Evolutionary conservation across 805 yeast species (phyloP).

Genomic region (Dipodascus albidus): DNA sequence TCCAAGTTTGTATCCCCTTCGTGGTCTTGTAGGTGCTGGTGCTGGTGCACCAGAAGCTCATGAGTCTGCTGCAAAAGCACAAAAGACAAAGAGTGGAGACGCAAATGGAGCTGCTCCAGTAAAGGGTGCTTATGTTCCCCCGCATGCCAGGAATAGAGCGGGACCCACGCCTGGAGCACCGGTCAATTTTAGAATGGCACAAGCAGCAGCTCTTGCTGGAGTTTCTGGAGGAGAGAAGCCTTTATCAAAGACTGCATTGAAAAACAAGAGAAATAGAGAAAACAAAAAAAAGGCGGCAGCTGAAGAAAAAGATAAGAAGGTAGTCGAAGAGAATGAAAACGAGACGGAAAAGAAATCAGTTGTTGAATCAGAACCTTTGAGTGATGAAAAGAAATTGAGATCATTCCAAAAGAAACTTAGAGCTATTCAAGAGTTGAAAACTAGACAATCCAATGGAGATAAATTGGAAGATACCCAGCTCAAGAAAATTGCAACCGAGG

Average conservation of each 20-base stretch:
- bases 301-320: slow-evolving; percentile 34
- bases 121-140: slow-evolving; percentile 92
- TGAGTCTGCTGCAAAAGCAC: slow-evolving; percentile 46
- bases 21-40: slow-evolving; percentile 22
- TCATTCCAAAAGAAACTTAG: slow-evolving; percentile 83
- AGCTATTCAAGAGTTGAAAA: slow-evolving; percentile 86
- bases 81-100: slow-evolving; percentile 21
- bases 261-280: slow-evolving; percentile 33
- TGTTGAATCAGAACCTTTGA: slow-evolving; percentile 24
- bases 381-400: slow-evolving; percentile 85
- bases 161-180: slow-evolving; percentile 9
- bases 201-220: slow-evolving; percentile 10
- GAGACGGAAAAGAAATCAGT: slow-evolving; percentile 5
- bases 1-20: slow-evolving; percentile 43
- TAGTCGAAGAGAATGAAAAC: slow-evolving; percentile 35
- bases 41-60: slow-evolving; percentile 51
- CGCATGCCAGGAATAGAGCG: slow-evolving; percentile 62
- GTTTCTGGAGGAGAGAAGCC: slow-evolving; percentile 8
- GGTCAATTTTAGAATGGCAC: not conserved
- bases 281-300: slow-evolving; percentile 26
- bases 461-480: slow-evolving; percentile 87
- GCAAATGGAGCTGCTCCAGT: slow-evolving; percentile 39
- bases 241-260: slow-evolving; percentile 36
- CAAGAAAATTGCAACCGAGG: slow-evolving; percentile 80
- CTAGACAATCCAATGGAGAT: slow-evolving; percentile 75